Evolutionary conservation across 2,329 filamentous ascomycete species (phyloP), one percentile per base, ranked within the genome.

Genomic region (Cladosporium sphaerospermum): DNA sequence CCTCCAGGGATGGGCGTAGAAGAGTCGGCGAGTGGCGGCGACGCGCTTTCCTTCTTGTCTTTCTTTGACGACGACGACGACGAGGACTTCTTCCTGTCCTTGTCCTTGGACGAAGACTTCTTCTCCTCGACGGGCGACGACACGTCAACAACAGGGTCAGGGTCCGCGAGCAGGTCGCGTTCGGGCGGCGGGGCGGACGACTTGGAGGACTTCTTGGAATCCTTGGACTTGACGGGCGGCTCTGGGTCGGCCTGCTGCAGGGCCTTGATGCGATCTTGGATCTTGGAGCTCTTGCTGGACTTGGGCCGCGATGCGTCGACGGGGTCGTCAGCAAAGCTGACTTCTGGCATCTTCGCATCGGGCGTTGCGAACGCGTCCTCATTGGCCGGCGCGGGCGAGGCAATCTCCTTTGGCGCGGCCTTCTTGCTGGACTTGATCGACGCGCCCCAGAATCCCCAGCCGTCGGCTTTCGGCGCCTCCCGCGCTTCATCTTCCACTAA

Each of bases 191-290:
- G 33, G 19, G 33, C 33, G 19, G 34, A 39, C n/a, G 43, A 44
- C 19, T 45, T 53, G 18, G 51, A 45, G 28, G 47, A 43, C 44
- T 53, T 53, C 52, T 50, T 51, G 8, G 43, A 52, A 37, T 58
- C 46, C 44, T 57, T 54, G 19, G 55, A 53, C 40, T 60, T 59
- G 9, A 56, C 53, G 9, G 59, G 61, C 36, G 64, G 67, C 4
- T 68, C 64, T 41, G 71, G 71, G 23, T 28, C 23, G 23, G 23
- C 23, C 53, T 63, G 68, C 58, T 70, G 65, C 49, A 71, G 59
- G 13, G 73, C 64, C 59, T 71, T 79, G 67, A 82, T 76, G 59
- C 75, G 75, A 58, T 82, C 79, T 13, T 76, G 73, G 40, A 82
- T 62, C 36, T 71, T 45, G 71, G 61, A 76, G 11, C 72, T 68